phyloP scores from a whole-genome alignment of 2,329 filamentous ascomycete species.

The Botrytis medusae region DNA sequence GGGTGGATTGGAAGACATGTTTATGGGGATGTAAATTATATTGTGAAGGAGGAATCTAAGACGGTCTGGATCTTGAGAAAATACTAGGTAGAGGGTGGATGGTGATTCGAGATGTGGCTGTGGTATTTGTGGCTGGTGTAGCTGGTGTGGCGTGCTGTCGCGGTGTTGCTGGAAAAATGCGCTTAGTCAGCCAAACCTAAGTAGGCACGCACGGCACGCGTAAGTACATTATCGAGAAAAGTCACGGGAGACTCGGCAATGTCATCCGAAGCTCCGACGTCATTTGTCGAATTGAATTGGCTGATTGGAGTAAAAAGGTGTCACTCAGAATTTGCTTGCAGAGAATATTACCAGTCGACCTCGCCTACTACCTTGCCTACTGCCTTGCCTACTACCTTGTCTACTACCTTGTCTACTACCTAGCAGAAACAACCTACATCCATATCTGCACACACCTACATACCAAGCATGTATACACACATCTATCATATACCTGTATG shows the following conservation, averaged over 20 bases:
- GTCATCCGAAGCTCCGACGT: slow-evolving; percentile 7
- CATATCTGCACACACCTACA: background rate
- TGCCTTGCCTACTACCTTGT: too few species aligned
- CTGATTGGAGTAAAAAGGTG: background rate
- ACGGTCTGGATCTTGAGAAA: background rate
- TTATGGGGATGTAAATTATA: background rate
- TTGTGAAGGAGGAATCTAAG: background rate
- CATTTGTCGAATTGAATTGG: background rate
- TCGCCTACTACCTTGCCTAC: too few species aligned
- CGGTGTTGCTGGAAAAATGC: background rate
- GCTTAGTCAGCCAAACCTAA: background rate
- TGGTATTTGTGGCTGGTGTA: background rate
- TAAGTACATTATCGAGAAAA: background rate
- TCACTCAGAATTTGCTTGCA: background rate
- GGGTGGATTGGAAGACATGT: slow-evolving; percentile 33
- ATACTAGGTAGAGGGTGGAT: background rate
- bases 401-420: too few species aligned
- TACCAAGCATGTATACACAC: too few species aligned
- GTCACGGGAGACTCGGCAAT: background rate
- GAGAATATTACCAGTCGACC: background rate
- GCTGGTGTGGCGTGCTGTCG: too few species aligned
- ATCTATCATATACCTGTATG: background rate
- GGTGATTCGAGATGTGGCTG: slow-evolving; percentile 1
- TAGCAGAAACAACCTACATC: background rate
- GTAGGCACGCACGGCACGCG: too few species aligned